Base-by-base conservation (phyloP, 2,329 filamentous ascomycete genomes). In the Chaetomiaceae sp. region DNA sequence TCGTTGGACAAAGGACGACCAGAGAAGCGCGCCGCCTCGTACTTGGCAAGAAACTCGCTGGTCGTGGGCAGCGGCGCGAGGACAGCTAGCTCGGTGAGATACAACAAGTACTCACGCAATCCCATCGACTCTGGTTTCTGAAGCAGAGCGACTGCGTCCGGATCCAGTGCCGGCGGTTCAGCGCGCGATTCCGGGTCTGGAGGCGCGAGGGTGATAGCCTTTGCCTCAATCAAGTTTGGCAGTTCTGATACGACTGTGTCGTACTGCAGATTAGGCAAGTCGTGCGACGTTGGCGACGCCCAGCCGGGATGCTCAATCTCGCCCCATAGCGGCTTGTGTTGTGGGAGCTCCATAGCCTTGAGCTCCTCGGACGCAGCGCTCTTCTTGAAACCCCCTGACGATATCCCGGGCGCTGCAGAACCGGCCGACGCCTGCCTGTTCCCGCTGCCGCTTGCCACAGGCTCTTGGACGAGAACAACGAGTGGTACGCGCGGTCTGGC, bases 191-290 rank as follows among this genome's bases (percentile, higher is more conserved):
- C 68, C 32, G 67, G 73, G 58, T 72, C 75, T 0, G 76, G 74
- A 27, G 85, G 89, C 0, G 87, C 89, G 33, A 96, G 79, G 0
- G 89, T 90, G n/a, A 96, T 82, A 1, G 90, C 92, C 68, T 92
- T 92, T 9, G 89, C 92, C 73, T 97, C 92, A 58, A 97, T 88
- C 25, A 97, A 77, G 65, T 95, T 86, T 1, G 91, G 89, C 21
- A 99, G 76, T 69, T 97, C 92, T 33, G 80, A 78, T 16, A 96
- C 76, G 21, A 99, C 89, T 2, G 84, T 83, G 61, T 78, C 79
- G 69, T 95, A 97, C 59, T 95, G 84, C n/a, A 97, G 72, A 64
- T 89, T 83, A 4, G 89, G 84, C 16, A 94, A 72, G 64, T 94
- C 87, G 8, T 80, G 74, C 1, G 83, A 86, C 27, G 81, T 79